Evolutionary conservation across 371 early-diverging fungal genomes (phyloP).

Genomic region (Polyrhizophydium stewartii): DNA sequence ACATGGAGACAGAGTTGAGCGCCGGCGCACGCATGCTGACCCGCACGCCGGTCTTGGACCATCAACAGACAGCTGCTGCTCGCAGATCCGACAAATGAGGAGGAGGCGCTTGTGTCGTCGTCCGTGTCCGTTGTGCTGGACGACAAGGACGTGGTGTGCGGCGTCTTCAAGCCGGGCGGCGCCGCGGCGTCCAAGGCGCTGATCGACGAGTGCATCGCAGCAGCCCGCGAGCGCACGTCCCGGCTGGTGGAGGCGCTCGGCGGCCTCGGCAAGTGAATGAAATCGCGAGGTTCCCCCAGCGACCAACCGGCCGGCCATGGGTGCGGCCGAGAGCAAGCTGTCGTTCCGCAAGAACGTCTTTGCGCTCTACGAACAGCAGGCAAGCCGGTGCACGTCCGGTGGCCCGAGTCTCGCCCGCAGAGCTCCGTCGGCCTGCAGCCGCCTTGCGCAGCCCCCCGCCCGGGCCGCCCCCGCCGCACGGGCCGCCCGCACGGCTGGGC

Average conservation of each 20-base stretch:
- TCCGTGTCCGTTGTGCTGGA: slow-evolving; percentile 60
- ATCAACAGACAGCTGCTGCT: slow-evolving; percentile 47
- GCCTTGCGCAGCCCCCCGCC: no score
- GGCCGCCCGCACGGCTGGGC: no score
- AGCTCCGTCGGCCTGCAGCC: no score
- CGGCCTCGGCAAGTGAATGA: no score
- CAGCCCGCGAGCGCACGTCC: slow-evolving; percentile 9
- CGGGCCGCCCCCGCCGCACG: no score
- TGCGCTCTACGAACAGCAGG: slow-evolving; percentile 69
- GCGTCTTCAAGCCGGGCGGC: slow-evolving; percentile 26
- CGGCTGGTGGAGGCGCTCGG: not conserved
- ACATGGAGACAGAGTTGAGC: not conserved
- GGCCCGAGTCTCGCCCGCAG: no score
- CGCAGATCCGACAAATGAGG: slow-evolving; percentile 73
- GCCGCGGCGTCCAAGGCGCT: slow-evolving; percentile 5
- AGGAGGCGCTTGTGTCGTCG: slow-evolving; percentile 59
- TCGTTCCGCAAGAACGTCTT: slow-evolving; percentile 80
- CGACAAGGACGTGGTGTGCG: slow-evolving; percentile 40
- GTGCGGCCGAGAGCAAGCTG: slow-evolving; percentile 82
- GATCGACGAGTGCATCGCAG: slow-evolving; percentile 16
- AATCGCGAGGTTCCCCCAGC: no score
- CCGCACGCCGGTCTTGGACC: not conserved
- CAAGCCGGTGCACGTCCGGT: slow-evolving; percentile 30
- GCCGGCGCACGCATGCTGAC: not conserved
- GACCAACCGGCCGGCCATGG: slow-evolving; percentile 49